phyloP scores from a whole-genome alignment of 2,329 filamentous ascomycete genomes.

The Cytospora paraplurivora region DNA sequence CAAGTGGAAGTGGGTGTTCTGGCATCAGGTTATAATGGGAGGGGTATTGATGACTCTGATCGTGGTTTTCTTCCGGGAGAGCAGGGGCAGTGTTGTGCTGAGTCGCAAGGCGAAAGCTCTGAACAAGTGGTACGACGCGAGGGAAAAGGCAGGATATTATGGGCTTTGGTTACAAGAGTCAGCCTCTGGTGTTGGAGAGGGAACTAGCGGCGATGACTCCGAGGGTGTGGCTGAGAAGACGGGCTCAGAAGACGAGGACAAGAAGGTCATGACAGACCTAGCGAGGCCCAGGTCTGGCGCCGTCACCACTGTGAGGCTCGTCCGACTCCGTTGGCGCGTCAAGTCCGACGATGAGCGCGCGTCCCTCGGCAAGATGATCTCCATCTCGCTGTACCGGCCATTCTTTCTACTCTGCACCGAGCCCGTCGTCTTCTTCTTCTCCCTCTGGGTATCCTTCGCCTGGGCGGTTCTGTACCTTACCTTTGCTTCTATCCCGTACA shows the following conservation, averaged over 20 bases:
- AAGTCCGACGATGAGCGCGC: slow-evolving; percentile 75
- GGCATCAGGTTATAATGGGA: slow-evolving; percentile 75
- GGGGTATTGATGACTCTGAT: slow-evolving; percentile 65
- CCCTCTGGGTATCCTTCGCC: slow-evolving; percentile 84
- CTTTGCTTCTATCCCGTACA: slow-evolving; percentile 77
- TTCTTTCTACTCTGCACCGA: slow-evolving; percentile 78
- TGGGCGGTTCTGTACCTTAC: slow-evolving; percentile 89
- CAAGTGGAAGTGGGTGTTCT: slow-evolving; percentile 85
- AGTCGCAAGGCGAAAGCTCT: slow-evolving; percentile 71
- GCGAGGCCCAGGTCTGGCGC: background rate
- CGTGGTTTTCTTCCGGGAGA: slow-evolving; percentile 75
- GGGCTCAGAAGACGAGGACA: slow-evolving; percentile 31
- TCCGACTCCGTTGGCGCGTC: slow-evolving; percentile 77
- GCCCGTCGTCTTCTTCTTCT: slow-evolving; percentile 82
- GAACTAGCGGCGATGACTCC: slow-evolving; percentile 1
- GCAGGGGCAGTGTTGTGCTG: slow-evolving; percentile 76
- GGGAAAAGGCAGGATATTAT: slow-evolving; percentile 65
- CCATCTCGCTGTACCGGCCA: slow-evolving; percentile 73
- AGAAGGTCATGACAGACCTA: slow-evolving; percentile 12
- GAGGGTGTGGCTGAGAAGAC: background rate
- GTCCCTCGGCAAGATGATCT: slow-evolving; percentile 69
- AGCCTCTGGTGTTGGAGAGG: slow-evolving; percentile 31
- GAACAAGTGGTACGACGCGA: slow-evolving; percentile 76
- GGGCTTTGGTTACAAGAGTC: slow-evolving; percentile 43
- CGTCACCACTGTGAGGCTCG: slow-evolving; percentile 31